A percentile compares a stretch with the other conserved stretches of the same genome.
Evolutionary conservation across 495 filamentous ascomycete species (phyloP).

Genomic region (Aspergillus baeticus): DNA sequence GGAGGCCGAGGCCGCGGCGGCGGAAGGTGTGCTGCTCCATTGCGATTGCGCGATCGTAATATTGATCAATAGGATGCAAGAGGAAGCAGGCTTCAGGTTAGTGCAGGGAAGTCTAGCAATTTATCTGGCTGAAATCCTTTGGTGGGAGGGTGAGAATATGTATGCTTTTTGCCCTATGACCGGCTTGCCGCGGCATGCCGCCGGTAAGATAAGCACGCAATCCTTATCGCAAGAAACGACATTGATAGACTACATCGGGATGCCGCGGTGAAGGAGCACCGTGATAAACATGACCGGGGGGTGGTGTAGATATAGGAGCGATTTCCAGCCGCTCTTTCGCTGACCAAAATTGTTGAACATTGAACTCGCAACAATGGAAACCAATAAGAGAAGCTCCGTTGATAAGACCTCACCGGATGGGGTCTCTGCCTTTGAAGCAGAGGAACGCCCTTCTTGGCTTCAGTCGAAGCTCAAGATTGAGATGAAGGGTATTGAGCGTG

Average conservation of each 20-base stretch:
- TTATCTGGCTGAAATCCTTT: neutral
- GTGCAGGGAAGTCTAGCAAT: neutral
- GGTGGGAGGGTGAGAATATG: neutral
- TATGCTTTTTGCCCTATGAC: conserved; percentile 5
- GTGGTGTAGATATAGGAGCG: neutral
- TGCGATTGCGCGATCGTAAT: neutral
- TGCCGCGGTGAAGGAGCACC: conserved; percentile 2
- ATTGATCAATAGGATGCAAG: neutral
- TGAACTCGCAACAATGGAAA: neutral
- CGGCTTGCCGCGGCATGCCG: conserved; percentile 32
- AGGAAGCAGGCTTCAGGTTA: neutral
- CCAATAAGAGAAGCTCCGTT: neutral
- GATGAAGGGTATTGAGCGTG: conserved; percentile 63
- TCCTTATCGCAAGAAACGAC: conserved; percentile 25
- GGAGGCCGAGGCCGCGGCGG: conserved; percentile 43
- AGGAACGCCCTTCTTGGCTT: neutral
- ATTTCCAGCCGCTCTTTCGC: neutral
- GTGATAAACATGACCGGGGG: conserved; percentile 37
- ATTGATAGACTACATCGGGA: conserved; percentile 20
- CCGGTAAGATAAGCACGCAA: conserved; percentile 20
- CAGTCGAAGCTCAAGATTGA: conserved; percentile 53
- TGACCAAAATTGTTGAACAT: neutral
- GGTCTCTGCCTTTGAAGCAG: neutral
- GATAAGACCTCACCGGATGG: neutral
- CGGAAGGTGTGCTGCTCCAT: conserved; percentile 46